Conservation (phyloP, 192 early-diverging fungal species). For the Mycoemilia scoparia region DNA sequence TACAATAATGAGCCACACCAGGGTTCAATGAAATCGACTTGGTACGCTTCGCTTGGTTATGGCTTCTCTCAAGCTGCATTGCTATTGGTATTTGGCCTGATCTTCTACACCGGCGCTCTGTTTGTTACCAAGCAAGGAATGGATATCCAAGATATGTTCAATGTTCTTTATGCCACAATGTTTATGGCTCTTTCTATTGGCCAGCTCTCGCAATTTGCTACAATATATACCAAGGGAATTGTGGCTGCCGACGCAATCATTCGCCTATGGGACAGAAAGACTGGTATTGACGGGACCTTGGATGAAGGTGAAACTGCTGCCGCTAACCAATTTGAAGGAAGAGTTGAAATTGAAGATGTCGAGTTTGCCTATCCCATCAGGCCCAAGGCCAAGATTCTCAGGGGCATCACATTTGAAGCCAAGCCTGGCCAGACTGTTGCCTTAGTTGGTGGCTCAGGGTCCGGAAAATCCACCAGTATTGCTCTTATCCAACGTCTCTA, state of each 20-base stretch:
- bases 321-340: conserved; percentile 12
- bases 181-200: conserved; percentile 39
- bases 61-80: conserved; percentile 34
- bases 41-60: conserved; percentile 27
- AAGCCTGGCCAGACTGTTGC: conserved; percentile 49
- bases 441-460: conserved; percentile 58
- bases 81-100: conserved; percentile 34
- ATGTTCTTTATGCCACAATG: conserved; percentile 30
- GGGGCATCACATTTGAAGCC: conserved; percentile 28
- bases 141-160: conserved; percentile 10
- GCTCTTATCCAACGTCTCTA: conserved; percentile 39
- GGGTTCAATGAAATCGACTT: conserved; percentile 17
- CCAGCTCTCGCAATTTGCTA: conserved; percentile 22
- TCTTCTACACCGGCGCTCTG: conserved; percentile 36
- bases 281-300: conserved; percentile 26
- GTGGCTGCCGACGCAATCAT: conserved; percentile 35
- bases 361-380: conserved; percentile 18
- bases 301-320: conserved; percentile 6
- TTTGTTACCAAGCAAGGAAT: conserved; percentile 32
- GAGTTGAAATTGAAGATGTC: conserved; percentile 9
- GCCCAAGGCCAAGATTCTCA: conserved; percentile 18
- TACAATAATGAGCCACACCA: conserved; percentile 27
- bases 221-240: conserved; percentile 42
- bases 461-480: conserved; percentile 47
- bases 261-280: conserved; percentile 26